phyloP scores from a whole-genome alignment of 768 basidiomycete species.

The Calocera viscosa region DNA sequence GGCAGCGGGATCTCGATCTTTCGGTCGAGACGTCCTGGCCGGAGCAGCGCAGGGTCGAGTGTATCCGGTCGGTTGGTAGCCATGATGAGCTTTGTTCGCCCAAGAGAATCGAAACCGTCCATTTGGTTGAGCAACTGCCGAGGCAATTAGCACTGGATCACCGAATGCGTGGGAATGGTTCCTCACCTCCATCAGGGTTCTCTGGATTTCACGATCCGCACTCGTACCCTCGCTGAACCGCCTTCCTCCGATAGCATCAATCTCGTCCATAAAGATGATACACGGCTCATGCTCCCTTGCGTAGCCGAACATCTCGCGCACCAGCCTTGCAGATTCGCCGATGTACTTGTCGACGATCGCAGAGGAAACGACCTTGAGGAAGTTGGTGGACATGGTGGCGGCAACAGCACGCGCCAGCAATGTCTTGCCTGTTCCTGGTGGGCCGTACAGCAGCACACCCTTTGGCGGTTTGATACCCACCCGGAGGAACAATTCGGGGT shows the following conservation, averaged over 20 bases:
- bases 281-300: conserved; percentile 96
- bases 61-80: conserved; percentile 99
- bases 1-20: conserved; percentile 97
- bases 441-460: conserved; percentile 90
- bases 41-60: conserved; percentile 88
- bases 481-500: conserved; percentile 86
- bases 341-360: conserved; percentile 99
- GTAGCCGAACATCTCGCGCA: conserved; percentile 98
- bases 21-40: conserved; percentile 89
- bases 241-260: conserved; percentile 92
- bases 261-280: conserved; percentile 97
- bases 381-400: conserved; percentile 89
- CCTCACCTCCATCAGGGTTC: conserved; percentile 89
- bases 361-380: conserved; percentile 95
- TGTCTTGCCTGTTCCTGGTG: conserved; percentile 94
- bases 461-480: conserved; percentile 96
- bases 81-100: conserved; percentile 94
- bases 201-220: conserved; percentile 96
- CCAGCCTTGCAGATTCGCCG: conserved; percentile 89
- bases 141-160: not conserved
- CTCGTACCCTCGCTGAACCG: conserved; percentile 89
- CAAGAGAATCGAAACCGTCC: conserved; percentile 98
- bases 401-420: conserved; percentile 89
- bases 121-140: conserved; percentile 87
- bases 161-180: not conserved